Conservation (phyloP, 176 grass and related monocot species). For the sorghum (Sorghum bicolor) region DNA sequence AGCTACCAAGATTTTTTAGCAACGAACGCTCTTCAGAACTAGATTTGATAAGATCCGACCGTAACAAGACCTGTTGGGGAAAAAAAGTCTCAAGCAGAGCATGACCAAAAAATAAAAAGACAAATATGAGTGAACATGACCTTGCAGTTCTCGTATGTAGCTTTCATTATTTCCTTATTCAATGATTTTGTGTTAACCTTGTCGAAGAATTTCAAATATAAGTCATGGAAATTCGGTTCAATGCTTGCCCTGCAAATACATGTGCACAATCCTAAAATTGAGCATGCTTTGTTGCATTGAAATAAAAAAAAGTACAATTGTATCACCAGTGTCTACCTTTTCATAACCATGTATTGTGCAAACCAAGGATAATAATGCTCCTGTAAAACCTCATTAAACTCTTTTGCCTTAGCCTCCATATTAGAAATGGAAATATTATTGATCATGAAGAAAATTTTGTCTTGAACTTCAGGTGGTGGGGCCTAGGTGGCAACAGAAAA, state of each 20-base stretch:
- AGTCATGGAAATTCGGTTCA: conserved; percentile 98
- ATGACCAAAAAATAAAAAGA: background rate
- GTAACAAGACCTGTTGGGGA: conserved; percentile 65
- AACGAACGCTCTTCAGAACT: conserved; percentile 96
- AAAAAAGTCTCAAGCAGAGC: conserved; percentile 6
- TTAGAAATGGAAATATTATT: conserved; percentile 94
- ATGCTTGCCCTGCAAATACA: conserved; percentile 79
- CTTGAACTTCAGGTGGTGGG: conserved; percentile 88
- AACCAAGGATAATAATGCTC: conserved; percentile 93
- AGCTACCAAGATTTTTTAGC: conserved; percentile 98
- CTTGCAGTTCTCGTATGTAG: conserved; percentile 99
- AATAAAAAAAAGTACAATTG: conserved; percentile 5
- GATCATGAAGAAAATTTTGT: conserved; percentile 96
- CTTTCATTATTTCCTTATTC: conserved; percentile 94
- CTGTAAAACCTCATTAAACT: conserved; percentile 77
- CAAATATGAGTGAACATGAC: conserved; percentile 27
- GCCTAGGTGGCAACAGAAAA: conserved; percentile 43
- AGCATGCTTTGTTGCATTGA: background rate
- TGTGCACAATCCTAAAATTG: background rate
- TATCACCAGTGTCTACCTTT: conserved; percentile 54
- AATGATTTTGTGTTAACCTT: conserved; percentile 85
- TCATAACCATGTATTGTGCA: conserved; percentile 99
- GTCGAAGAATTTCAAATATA: conserved; percentile 91
- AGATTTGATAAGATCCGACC: conserved; percentile 94
- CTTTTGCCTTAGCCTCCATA: conserved; percentile 84